Evolutionary conservation across 148 eudicot species (phyloP), one percentile per base, ranked within the genome.

Genomic region (Linanthus parryae): DNA sequence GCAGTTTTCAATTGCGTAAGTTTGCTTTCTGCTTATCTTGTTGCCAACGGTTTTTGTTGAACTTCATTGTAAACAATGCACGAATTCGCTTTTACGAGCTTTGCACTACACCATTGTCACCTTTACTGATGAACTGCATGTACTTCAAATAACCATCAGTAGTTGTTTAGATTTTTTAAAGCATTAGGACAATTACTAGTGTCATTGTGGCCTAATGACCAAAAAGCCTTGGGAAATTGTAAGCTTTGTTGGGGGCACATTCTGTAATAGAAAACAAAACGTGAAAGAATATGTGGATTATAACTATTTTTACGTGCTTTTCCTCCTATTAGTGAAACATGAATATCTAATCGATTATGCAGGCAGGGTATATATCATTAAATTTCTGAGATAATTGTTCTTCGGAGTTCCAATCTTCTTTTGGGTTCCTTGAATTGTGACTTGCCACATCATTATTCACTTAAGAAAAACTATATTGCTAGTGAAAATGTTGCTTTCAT

Each of bases 1-100:
- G 28, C 81, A 26, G 65, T 76, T 58, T 85, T 90, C 59, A 90
- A 85, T 61, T 77, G 85, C 73, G 97, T 85, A 62, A 71, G 97
- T 73, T 19, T 42, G 14, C 44, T 56, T 57, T 3, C 38, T 48
- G 31, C 25, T 7, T 17, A 48, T 37, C 51, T 10, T n/a, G n/a
- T 17, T 31, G 35, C 35, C 22, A 24, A 12, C n/a, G 0, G 51
- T 46, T 18, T 39, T n/a, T 54, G 34, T 27, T 41, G 1, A 40
- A 42, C 14, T 46, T 23, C 27, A 12, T 46, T 5, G 14, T 46
- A 46, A 13, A 23, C 8, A 19, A 14, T 24, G 17, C 10, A n/a
- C 24, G 30, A 10, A 26, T 26, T 16, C 15, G 51, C 18, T 46
- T 17, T 33, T 9, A 23, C 18, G 5, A 10, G 25, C 30, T 2